Evolutionary conservation across 768 basidiomycete species (phyloP).

Genomic region (Mycena rebaudengoi): DNA sequence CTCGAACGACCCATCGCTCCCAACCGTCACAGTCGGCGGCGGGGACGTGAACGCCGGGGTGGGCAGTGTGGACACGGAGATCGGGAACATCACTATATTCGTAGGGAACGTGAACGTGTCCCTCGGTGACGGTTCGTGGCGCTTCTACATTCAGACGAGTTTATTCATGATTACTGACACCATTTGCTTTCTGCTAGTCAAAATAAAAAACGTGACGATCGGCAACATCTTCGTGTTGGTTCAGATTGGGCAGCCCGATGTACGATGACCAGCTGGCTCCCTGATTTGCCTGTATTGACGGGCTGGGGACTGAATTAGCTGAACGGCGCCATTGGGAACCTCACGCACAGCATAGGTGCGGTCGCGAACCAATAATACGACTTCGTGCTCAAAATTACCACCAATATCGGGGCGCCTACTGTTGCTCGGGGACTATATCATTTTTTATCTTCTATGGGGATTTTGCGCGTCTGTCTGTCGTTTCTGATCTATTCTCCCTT

Average conservation of each 20-base stretch:
- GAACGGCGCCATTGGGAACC: conserved; percentile 9
- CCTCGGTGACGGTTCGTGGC: conserved; percentile 20
- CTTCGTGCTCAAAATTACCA: not conserved
- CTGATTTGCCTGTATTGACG: not conserved
- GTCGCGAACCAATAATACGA: not conserved
- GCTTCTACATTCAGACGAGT: not conserved
- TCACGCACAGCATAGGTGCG: conserved; percentile 1
- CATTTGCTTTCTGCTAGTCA: conserved; percentile 14
- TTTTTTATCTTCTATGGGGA: too few species aligned
- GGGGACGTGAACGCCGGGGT: conserved; percentile 18
- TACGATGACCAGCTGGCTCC: not conserved
- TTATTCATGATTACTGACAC: not conserved
- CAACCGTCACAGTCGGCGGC: conserved; percentile 20
- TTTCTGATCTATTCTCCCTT: too few species aligned
- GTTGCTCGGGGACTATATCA: too few species aligned
- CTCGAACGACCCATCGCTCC: not conserved
- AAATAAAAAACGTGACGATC: conserved; percentile 21
- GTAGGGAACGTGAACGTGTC: conserved; percentile 28
- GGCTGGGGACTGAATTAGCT: not conserved
- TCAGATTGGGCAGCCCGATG: conserved; percentile 29
- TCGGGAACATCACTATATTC: conserved; percentile 27
- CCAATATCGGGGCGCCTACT: not conserved
- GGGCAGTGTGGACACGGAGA: conserved; percentile 26
- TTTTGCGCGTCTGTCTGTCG: too few species aligned
- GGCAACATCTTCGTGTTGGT: conserved; percentile 30